Evolutionary conservation across 1,139 yeast genomes (phyloP), one percentile per base, ranked within the genome.

Genomic region (Ogataea hybrid): DNA sequence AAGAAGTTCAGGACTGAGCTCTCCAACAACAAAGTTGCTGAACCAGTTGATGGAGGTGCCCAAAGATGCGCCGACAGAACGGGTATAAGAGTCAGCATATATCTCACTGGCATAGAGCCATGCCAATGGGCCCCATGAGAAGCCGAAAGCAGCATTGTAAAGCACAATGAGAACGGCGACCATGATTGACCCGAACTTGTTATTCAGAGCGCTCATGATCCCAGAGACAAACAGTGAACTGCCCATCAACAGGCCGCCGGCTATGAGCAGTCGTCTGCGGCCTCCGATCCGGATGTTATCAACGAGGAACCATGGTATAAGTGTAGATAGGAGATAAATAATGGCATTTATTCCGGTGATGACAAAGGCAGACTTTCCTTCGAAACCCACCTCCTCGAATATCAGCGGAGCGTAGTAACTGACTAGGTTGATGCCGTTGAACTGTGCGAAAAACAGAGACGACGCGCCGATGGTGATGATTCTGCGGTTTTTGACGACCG

Each of bases 71-170:
- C 81, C 81, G 50, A 75, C 73, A 21, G 77, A 67, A 46, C 81
- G 62, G n/a, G 75, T 69, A 43, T 57, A 58, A 1, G 79, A 73
- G 43, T 74, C 64, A 2, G 81, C 77, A 48, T 69, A 73, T 15
- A 75, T 75, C 54, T 75, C 81, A 5, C 79, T 77, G 2, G 79
- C 78, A 37, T 74, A 69, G 38, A 76, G 64, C 58, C 75, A 76
- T 20, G 79, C 79, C 30, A 75, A 66, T 2, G 81, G 81, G 2
- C 81, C 81, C 78, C 78, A 76, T 47, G 78, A 71, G 54, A 67
- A 71, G 2, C 80, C 81, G 57, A 76, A 76, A 1, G 74, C 65
- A 1, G 78, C 79, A 50, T 75, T 75, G 54, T 74, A 75, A 4
- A 75, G 49, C 11, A 76, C 67, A 28, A 76, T 79, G 46, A 75